A percentile compares a stretch with the other conserved stretches of the same genome.
Evolutionary conservation across 202 grass and related monocot genomes (phyloP).

Genomic region (Zoysia matrella): DNA sequence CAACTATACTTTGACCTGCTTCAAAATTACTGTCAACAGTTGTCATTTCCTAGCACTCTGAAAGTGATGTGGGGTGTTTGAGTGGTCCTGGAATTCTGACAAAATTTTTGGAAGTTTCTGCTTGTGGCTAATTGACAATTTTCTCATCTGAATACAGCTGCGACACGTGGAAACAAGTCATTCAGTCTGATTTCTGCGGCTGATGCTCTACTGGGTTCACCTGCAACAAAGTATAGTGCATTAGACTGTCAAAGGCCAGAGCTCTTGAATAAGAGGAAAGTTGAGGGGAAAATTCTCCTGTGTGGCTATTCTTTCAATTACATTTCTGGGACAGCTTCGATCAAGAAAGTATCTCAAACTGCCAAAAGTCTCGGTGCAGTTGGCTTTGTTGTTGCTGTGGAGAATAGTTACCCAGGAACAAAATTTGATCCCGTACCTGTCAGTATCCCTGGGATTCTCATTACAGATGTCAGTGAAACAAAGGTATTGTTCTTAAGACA

Average conservation of each 20-base stretch:
- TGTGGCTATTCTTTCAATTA: slow-evolving; percentile 99
- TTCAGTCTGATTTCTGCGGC: slow-evolving; percentile 78
- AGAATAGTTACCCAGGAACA: slow-evolving; percentile 91
- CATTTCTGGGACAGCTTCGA: slow-evolving; percentile 94
- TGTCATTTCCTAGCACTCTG: slow-evolving; percentile 13
- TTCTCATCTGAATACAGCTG: slow-evolving; percentile 64
- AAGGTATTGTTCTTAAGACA: slow-evolving; percentile 52
- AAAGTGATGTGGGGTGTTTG: not conserved
- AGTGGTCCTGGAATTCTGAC: slow-evolving; percentile 28
- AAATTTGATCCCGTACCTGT: slow-evolving; percentile 98
- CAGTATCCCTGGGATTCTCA: slow-evolving; percentile 90
- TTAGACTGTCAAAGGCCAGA: slow-evolving; percentile 93
- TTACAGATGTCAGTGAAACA: slow-evolving; percentile 84
- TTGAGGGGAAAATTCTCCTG: slow-evolving; percentile 90
- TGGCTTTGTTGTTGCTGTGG: slow-evolving; percentile 92
- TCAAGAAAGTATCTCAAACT: slow-evolving; percentile 91
- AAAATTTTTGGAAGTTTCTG: not conserved
- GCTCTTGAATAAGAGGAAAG: slow-evolving; percentile 86
- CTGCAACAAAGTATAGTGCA: slow-evolving; percentile 83
- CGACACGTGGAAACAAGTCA: slow-evolving; percentile 84
- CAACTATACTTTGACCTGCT: not conserved
- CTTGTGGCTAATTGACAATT: slow-evolving; percentile 27
- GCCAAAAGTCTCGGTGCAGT: slow-evolving; percentile 82
- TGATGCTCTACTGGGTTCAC: slow-evolving; percentile 82
- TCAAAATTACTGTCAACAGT: slow-evolving; percentile 1